phyloP scores from a whole-genome alignment of 1,284 basidiomycete species.

The Trametes hirsuta region DNA sequence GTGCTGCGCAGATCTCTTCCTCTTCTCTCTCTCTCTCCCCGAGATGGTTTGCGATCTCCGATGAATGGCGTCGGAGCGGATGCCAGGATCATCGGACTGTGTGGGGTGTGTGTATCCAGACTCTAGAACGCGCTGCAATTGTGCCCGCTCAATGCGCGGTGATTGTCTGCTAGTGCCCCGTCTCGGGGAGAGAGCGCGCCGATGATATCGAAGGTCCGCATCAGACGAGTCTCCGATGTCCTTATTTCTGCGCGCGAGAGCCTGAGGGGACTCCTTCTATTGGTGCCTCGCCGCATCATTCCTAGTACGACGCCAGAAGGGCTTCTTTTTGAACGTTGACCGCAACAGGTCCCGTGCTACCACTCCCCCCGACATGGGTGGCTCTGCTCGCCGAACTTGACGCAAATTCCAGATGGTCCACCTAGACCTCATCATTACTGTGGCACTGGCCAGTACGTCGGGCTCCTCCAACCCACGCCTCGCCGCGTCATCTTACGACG shows the following conservation, averaged over 20 bases:
- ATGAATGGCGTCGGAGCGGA: neutral
- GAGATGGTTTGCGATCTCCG: constrained; percentile 2
- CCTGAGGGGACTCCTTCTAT: neutral
- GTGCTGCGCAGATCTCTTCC: constrained; percentile 4
- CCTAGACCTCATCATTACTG: neutral
- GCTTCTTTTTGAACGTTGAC: neutral
- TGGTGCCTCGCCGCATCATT: constrained; percentile 1
- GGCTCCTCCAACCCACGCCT: neutral
- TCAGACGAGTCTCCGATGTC: neutral
- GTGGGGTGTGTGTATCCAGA: no score
- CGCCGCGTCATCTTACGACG: neutral
- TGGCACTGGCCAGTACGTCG: neutral
- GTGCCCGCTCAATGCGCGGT: neutral
- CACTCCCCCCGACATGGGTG: neutral
- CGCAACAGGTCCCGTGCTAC: neutral
- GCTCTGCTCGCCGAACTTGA: neutral
- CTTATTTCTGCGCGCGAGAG: neutral
- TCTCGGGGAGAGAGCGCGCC: neutral
- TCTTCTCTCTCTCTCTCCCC: neutral
- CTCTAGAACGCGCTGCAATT: neutral
- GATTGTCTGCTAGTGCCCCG: neutral
- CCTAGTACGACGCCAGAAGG: neutral
- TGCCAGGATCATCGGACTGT: neutral
- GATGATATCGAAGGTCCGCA: constrained; percentile 3
- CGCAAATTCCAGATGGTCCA: neutral